phyloP scores from a whole-genome alignment of 345 rosid genomes.

The Populus alba region DNA sequence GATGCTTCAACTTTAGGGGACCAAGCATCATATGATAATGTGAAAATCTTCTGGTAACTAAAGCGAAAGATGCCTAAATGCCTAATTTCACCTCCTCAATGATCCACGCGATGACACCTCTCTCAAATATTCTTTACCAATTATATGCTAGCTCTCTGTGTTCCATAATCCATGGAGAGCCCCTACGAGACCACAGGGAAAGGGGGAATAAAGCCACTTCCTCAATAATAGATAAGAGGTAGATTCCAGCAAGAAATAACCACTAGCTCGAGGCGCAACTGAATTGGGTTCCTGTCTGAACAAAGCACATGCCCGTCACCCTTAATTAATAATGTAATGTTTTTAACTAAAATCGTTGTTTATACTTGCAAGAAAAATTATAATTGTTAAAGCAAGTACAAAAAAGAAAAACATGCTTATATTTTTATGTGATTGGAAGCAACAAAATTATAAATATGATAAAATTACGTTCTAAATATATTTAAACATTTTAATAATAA shows the following conservation, averaged over 20 bases:
- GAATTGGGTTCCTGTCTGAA: not conserved
- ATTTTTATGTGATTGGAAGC: too few relatives aligned
- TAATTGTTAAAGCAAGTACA: too few relatives aligned
- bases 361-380: too few relatives aligned
- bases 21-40: conserved; percentile 12
- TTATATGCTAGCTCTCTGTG: not conserved
- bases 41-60: not conserved
- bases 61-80: conserved; percentile 11
- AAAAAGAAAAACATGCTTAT: too few relatives aligned
- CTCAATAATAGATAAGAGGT: not conserved
- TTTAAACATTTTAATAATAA: too few relatives aligned
- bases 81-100: not conserved
- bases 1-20: conserved; percentile 35
- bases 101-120: not conserved
- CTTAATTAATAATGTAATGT: too few relatives aligned
- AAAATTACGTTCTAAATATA: too few relatives aligned
- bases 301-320: not conserved
- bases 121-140: not conserved
- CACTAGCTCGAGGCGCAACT: not conserved
- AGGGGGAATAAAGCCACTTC: too few relatives aligned
- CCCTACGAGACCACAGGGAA: too few relatives aligned
- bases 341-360: too few relatives aligned
- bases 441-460: too few relatives aligned
- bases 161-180: conserved; percentile 20
- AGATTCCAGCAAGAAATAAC: not conserved